These are phyloP conservation scores for Plasmodium vinckei DNA, from an alignment of 169 alveolate species.

Conservation along the genomic window DNA sequence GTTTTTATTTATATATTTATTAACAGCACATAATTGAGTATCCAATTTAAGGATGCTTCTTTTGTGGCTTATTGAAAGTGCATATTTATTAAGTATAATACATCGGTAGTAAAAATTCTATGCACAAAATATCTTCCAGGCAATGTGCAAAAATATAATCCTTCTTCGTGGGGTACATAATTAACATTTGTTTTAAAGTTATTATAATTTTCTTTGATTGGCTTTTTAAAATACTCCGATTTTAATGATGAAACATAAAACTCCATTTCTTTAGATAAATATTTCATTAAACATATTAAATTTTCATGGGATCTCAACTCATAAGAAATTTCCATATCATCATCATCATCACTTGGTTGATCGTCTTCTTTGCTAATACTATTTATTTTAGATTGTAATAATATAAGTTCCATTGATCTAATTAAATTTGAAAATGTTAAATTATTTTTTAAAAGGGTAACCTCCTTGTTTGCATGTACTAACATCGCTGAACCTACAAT, in stretches of 20 bases:
- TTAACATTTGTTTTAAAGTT: not conserved
- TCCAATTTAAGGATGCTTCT: too few relatives aligned
- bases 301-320: not conserved
- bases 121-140: conserved; percentile 28
- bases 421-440: conserved; percentile 28
- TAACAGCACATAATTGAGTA: too few relatives aligned
- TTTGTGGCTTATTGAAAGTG: not conserved
- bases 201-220: conserved; percentile 28
- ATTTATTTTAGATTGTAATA: conserved; percentile 5
- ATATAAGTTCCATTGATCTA: conserved; percentile 16
- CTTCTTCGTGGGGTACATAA: not conserved
- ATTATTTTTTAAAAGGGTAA: not conserved
- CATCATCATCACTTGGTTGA: not conserved
- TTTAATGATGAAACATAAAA: conserved; percentile 6
- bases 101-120: not conserved
- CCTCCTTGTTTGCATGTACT: not conserved
- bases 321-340: not conserved
- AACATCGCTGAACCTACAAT: not conserved
- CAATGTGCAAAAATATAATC: conserved; percentile 20
- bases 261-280: conserved; percentile 21
- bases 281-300: conserved; percentile 46
- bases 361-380: not conserved
- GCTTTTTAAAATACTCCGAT: not conserved
- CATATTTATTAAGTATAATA: conserved; percentile 6
- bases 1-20: too few relatives aligned